Conservation (phyloP, 441 rosid species). For the Mallotus japonicus region DNA sequence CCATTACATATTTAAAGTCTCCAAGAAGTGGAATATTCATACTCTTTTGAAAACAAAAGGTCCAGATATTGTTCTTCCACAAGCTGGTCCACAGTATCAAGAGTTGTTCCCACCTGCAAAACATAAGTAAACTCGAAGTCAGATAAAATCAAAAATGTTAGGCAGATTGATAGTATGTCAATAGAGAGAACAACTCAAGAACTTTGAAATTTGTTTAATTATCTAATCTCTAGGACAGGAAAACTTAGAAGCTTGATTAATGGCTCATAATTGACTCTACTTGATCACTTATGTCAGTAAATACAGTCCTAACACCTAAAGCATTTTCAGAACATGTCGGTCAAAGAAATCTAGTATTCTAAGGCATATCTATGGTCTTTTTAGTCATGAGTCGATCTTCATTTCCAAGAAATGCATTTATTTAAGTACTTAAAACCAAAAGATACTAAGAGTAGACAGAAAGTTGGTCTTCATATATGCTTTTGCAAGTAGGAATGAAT, state of each 20-base stretch:
- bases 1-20: slow-evolving; percentile 2
- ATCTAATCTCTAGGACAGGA: slow-evolving; percentile 3
- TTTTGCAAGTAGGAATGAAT: not conserved
- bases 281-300: too few species aligned
- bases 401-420: not conserved
- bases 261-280: not conserved
- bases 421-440: not conserved
- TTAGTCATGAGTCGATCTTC: not conserved
- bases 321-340: too few species aligned
- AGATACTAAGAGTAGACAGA: too few species aligned
- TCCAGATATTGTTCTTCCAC: slow-evolving; percentile 73
- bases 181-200: not conserved
- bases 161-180: not conserved
- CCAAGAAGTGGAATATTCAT: slow-evolving; percentile 27
- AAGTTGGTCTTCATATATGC: not conserved
- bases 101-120: slow-evolving; percentile 57
- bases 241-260: not conserved
- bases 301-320: too few species aligned
- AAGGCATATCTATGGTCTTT: too few species aligned
- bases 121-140: not conserved
- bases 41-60: slow-evolving; percentile 64
- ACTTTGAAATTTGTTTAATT: not conserved
- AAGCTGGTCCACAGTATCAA: slow-evolving; percentile 65
- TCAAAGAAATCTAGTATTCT: not conserved
- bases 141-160: not conserved